Conservation (phyloP, 371 early-diverging fungal genomes). For the Apophysomyces ossiformis region DNA sequence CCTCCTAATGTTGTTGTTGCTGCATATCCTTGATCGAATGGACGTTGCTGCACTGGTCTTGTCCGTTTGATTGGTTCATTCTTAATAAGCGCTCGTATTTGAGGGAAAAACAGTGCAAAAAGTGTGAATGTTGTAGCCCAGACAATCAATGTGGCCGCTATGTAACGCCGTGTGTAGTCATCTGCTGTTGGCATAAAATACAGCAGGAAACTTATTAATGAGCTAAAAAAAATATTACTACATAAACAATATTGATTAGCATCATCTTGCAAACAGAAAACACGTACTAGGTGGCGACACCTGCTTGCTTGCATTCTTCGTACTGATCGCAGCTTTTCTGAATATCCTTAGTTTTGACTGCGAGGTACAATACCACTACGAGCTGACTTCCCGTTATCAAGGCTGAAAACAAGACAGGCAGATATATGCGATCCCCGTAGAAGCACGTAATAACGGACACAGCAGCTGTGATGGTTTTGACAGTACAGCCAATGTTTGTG, state of each 20-base stretch:
- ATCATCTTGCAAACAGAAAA: neutral
- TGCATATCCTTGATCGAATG: neutral
- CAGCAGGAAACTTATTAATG: conserved; percentile 6
- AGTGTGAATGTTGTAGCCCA: conserved; percentile 63
- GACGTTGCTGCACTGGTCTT: neutral
- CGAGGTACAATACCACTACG: conserved; percentile 36
- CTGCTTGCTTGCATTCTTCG: conserved; percentile 39
- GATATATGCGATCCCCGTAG: conserved; percentile 17
- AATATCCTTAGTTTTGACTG: conserved; percentile 41
- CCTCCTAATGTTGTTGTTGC: conserved; percentile 9
- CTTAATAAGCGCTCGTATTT: conserved; percentile 42
- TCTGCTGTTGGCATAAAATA: conserved; percentile 53
- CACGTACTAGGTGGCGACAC: conserved; percentile 44
- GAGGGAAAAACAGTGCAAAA: conserved; percentile 57
- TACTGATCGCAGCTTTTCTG: conserved; percentile 27
- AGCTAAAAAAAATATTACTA: conserved; percentile 10
- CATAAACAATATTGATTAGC: neutral
- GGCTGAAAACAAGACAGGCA: conserved; percentile 23
- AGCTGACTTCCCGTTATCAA: conserved; percentile 27
- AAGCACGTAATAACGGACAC: conserved; percentile 18
- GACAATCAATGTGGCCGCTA: conserved; percentile 56
- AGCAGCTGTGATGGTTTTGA: neutral
- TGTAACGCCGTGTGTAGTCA: conserved; percentile 54
- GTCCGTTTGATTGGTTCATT: conserved; percentile 1
- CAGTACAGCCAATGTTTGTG: neutral